Base-by-base conservation (phyloP, 805 yeast species). In the Komagataella mondaviorum region DNA sequence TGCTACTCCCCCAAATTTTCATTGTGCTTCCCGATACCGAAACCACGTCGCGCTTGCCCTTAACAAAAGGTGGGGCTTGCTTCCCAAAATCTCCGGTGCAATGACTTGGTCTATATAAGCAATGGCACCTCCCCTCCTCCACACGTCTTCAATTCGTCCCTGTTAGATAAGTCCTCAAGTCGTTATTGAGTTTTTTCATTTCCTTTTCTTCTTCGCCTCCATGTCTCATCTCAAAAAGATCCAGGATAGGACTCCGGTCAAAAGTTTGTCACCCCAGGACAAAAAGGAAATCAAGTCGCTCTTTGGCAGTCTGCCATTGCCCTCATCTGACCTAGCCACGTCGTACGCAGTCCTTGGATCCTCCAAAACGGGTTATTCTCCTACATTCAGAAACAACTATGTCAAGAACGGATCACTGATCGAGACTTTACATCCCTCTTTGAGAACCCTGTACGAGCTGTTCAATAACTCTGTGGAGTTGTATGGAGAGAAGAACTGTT, bases 381-480 rank as follows among this genome's bases (percentile, higher is more conserved):
- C 50, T 22, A 45, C 48, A 12, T 51, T 47, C 24, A 44, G 52
- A 20, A 51, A 48, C 44, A 48, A 23, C 10, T 44, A 44, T 14
- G 47, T 24, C 22, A 45, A 14, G 8, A 44, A 46, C 16, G 52
- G 48, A n/a, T 44, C 44, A 24, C 45, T 51, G 23, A 47, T 17
- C 45, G 46, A 46, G 6, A 46, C 59, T 10, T 51, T 68, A 48
- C 63, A 68, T 23, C 71, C 73, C 3, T 61, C 60, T 18, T 55
- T 73, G 47, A 61, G 64, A 48, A 76, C 80, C 7, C 59, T 65
- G 49, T 66, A 70, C 54, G 65, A 61, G 7, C 56, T 66, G 14
- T 69, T 71, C 57, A 59, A 61, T 44, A 44, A 54, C 17, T 55
- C 71, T 3, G 66, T 58, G 8, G 45, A 52, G 6, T 47, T 54